Evolutionary conservation across 768 basidiomycete genomes (phyloP).

Genomic region (Kwoniella sp.): DNA sequence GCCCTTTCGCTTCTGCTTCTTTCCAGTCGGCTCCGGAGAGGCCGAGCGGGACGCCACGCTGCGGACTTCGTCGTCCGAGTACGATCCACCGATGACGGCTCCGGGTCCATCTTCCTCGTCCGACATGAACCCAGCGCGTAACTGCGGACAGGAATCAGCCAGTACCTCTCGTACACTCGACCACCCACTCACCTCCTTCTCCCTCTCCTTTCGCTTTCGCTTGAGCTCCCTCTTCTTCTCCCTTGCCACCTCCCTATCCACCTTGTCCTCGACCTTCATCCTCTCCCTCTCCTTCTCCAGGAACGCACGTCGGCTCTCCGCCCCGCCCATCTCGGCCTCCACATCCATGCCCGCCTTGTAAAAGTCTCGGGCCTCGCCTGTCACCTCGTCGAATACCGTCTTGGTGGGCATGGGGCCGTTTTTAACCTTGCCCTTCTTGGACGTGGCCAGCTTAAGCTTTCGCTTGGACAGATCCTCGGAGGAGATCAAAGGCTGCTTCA

Average conservation of each 20-base stretch:
- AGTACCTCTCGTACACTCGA: neutral
- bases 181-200: conserved; percentile 53
- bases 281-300: conserved; percentile 68
- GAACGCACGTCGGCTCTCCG: conserved; percentile 65
- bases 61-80: conserved; percentile 62
- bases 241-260: conserved; percentile 75
- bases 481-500: conserved; percentile 34
- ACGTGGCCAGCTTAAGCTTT: conserved; percentile 67
- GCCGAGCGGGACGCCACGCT: conserved; percentile 51
- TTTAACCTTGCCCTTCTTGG: conserved; percentile 68
- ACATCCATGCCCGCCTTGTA: conserved; percentile 77
- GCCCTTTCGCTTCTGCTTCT: conserved; percentile 39
- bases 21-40: conserved; percentile 43
- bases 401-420: conserved; percentile 62
- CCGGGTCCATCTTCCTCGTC: conserved; percentile 37
- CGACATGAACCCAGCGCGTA: conserved; percentile 4
- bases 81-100: conserved; percentile 52
- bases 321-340: conserved; percentile 60
- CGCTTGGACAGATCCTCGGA: conserved; percentile 71
- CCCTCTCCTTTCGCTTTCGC: conserved; percentile 78
- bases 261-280: conserved; percentile 65
- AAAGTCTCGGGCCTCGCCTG: conserved; percentile 67
- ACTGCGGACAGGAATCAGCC: neutral
- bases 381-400: conserved; percentile 81
- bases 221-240: conserved; percentile 90